Base-by-base conservation (phyloP, 163 green algal genomes). In the Prototheca wickerhamii region DNA sequence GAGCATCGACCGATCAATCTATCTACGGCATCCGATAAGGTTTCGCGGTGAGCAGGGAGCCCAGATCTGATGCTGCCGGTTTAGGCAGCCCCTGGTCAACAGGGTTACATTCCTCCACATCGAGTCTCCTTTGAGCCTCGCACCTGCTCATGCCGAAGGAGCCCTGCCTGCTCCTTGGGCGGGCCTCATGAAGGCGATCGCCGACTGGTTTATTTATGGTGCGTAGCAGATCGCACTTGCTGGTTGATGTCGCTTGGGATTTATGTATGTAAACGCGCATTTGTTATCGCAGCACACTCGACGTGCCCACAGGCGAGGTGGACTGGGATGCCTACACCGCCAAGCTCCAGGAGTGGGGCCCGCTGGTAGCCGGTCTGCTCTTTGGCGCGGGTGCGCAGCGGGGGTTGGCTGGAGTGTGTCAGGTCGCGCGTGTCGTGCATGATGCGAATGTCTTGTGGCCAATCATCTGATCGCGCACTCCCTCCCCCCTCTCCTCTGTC, bases 351-450 rank as follows among this genome's bases (percentile, higher is more conserved):
- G 25, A 60, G 4, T 75, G 58, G 50, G 67, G 72, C 2, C 62
- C 65, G 0, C 8, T 67, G 32, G 2, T 75, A 26, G 57, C 67
- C 4, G 72, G 72, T 5, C 58, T 50, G 12, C 53, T 79, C 30
- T 75, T 79, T 44, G 72, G 72, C 31, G 65, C 65, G 25, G 71
- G 70, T 72, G 42, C 25, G 55, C 17, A 26, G 26, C 26, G 8
- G 49, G 23, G 53, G 18, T 60, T 60, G 53, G 10, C 53, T 43
- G 53, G 10, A 21, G 25, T 35, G 18, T 56, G 49, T 12, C 25
- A 12, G 7, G 17, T 12, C 49, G 17, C 17, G 25, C 49, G 12
- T 56, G 7, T 56, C 23, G 12, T 25, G 49, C 18, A 50, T n/a
- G 12, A n/a, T 12, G 12, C 17, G 40, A 17, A 12, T 50, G 40